Evolutionary conservation across 2,329 filamentous ascomycete species (phyloP), one percentile per base, ranked within the genome.

Genomic region (Hirsutella minnesotensis): DNA sequence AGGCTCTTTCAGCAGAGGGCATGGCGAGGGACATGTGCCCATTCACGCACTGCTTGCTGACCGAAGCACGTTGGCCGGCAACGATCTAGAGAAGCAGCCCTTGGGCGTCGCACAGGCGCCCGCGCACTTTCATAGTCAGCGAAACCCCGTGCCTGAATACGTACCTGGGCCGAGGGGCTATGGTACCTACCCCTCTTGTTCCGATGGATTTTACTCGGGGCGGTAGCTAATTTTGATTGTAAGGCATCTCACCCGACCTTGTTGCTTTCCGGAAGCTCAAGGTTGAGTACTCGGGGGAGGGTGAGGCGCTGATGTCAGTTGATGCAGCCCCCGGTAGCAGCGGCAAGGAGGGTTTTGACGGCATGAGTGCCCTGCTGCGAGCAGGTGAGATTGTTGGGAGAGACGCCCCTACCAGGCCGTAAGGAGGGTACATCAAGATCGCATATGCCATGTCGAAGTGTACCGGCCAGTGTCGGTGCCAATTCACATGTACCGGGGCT

Each of bases 331-430:
- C 49, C 15, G 40, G 41, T 19, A 49, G 48, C 5, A 54, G 58
- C 5, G 31, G 40, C 3, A 59, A 52, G 38, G 38, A 44, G 9
- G 55, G 55, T 3, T 57, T 79, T 18, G 75, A 80, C 47, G 75
- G 76, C 2, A 75, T 81, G 60, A 76, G 66, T 46, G 76, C 76
- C 7, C 59, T 81, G 10, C 55, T 80, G 2, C 67, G 66, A 46
- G 77, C 77, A 9, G 74, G 75, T 27, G 75, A 79, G 50, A 73
- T 80, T 46, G 72, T 79, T 33, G 70, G 72, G 44, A 66, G 68
- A 35, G 60, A 65, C 41, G 48, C 50, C 41, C 50, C 49, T 39
- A 42, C 50, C 5, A 31, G 33, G 24, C 7, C n/a, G 15, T 16
- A 16, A 10, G 15, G 12, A 22, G 20, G 12, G 19, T 5, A 22